A percentile compares a stretch with the other conserved stretches of the same genome.
phyloP scores from a whole-genome alignment of 345 rosid species.

The Ricinus communis region DNA sequence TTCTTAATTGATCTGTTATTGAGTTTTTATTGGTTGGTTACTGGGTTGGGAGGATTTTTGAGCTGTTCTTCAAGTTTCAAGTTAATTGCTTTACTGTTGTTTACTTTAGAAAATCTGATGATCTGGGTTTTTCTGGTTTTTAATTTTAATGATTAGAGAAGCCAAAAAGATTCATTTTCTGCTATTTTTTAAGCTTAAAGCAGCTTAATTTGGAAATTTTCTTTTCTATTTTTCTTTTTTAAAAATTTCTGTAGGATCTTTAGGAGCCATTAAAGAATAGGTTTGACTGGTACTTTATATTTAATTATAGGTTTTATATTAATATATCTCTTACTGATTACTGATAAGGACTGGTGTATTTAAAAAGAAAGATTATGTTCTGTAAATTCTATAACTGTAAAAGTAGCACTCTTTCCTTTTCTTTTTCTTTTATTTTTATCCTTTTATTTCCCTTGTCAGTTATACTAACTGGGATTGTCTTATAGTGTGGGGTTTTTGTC shows the following conservation, averaged over 20 bases:
- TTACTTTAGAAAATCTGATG: conserved; percentile 2
- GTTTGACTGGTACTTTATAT: conserved; percentile 34
- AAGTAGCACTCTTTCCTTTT: conserved; percentile 11
- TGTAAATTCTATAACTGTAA: conserved; percentile 28
- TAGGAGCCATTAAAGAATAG: conserved; percentile 28
- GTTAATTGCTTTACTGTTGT: background rate
- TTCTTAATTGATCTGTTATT: background rate
- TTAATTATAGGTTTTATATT: conserved; percentile 7
- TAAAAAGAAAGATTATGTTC: conserved; percentile 12
- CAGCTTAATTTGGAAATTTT: conserved; percentile 29
- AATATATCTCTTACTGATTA: conserved; percentile 10
- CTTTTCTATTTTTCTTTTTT: no score
- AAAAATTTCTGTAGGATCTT: conserved; percentile 14
- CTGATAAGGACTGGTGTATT: conserved; percentile 27
- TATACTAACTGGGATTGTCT: conserved; percentile 24
- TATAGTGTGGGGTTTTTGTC: conserved; percentile 15
- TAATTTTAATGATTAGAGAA: conserved; percentile 27
- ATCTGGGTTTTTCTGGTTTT: conserved; percentile 32
- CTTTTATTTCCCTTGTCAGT: conserved; percentile 5
- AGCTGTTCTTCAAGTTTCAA: conserved; percentile 1
- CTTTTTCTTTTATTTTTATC: background rate
- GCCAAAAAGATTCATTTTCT: conserved; percentile 20
- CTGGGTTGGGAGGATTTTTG: conserved; percentile 10
- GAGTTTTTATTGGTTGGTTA: background rate
- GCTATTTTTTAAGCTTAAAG: conserved; percentile 1